Evolutionary conservation across 1,284 basidiomycete species (phyloP).

Genomic region (Marasmius fiardii): DNA sequence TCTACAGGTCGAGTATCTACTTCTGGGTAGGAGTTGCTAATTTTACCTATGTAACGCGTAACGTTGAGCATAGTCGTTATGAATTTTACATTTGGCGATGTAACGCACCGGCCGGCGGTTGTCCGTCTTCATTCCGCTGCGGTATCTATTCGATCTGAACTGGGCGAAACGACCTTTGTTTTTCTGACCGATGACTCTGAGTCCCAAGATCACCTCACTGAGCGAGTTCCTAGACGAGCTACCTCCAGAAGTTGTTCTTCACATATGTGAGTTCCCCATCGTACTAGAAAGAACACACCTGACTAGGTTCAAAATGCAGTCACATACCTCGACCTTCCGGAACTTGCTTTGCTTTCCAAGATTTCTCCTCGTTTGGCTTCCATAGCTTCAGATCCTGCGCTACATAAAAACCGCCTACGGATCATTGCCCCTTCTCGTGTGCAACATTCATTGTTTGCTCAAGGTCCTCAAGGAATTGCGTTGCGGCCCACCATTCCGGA

Average conservation of each 20-base stretch:
- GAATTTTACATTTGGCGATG: no score
- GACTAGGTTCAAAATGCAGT: slow-evolving; percentile 34
- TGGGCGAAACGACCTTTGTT: neutral
- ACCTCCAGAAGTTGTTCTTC: slow-evolving; percentile 53
- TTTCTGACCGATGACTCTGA: neutral
- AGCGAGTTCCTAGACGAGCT: slow-evolving; percentile 22
- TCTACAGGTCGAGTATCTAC: no score
- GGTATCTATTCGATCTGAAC: no score
- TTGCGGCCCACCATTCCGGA: slow-evolving; percentile 63
- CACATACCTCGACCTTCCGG: slow-evolving; percentile 68
- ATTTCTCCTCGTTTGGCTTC: slow-evolving; percentile 41
- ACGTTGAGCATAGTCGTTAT: neutral
- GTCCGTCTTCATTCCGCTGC: no score
- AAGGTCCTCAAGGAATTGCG: slow-evolving; percentile 45
- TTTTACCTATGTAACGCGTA: neutral
- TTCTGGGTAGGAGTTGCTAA: no score
- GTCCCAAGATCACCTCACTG: neutral
- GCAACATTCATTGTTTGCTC: slow-evolving; percentile 58
- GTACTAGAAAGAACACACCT: slow-evolving; percentile 4
- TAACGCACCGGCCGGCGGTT: no score
- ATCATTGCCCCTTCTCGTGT: slow-evolving; percentile 65
- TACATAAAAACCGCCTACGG: slow-evolving; percentile 56
- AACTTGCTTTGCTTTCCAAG: slow-evolving; percentile 50
- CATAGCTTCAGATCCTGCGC: slow-evolving; percentile 55
- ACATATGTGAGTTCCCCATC: slow-evolving; percentile 45